Evolutionary conservation across 2,329 filamentous ascomycete species (phyloP), one percentile per base, ranked within the genome.

Genomic region (Dothistroma septosporum): DNA sequence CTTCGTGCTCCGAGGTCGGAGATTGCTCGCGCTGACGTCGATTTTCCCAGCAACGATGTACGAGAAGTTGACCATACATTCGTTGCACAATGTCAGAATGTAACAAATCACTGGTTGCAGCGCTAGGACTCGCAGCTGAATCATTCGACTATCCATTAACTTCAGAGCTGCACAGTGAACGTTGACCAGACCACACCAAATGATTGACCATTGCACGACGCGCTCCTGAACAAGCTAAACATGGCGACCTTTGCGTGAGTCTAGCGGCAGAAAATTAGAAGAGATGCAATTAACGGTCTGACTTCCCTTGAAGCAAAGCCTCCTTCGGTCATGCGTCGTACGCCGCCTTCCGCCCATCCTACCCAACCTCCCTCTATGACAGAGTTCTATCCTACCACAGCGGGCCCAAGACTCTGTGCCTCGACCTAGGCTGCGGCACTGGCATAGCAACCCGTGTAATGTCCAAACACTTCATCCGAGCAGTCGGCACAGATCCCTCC

Each of bases 391-490:
- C 71, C 22, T 87, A 83, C 71, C 83, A 87, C 71, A 74, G 76
- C 24, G 74, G 75, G 4, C 68, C 75, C 68, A 61, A 70, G 10
- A 69, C 69, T 2, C 68, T 75, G 21, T 75, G 75, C 56, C 70
- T 88, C 9, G 86, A 88, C 69, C 75, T 88, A n/a, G 86, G 86
- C 53, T 85, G 83, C 66, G 86, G 86, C 2, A 85, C 86, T 62
- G 86, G 85, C 22, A 76, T 83, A 55, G 79, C 86, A 22, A 76
- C 83, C 7, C 80, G 83, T 8, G 78, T 78, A 28, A 75, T 89
- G 32, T 77, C 80, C 53, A 74, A 78, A n/a, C 72, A 76, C 64
- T 88, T 88, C 72, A 71, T 70, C 6, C 74, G 72, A 21, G 77
- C 83, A 22, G 69, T 83, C 28, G 85, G 79, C 32, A 78, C 82